Percentiles rank a stretch among this genome's conserved stretches.
These are phyloP conservation scores for Leptodermis oblonga DNA, from an alignment of 257 asterid species.

Conservation along the genomic window DNA sequence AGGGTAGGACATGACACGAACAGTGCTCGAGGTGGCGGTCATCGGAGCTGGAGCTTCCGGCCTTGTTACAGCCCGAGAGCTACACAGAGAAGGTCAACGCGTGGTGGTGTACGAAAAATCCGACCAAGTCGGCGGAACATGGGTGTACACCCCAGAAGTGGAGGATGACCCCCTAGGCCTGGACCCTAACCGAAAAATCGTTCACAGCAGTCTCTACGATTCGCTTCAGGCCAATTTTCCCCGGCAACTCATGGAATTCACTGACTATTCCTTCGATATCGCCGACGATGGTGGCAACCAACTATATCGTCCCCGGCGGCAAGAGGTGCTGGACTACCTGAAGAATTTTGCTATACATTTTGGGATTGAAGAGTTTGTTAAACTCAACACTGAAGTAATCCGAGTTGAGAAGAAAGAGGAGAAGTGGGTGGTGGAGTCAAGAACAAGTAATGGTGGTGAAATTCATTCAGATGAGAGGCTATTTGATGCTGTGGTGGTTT, in stretches of 20 bases:
- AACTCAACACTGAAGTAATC: no score
- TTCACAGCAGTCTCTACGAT: constrained; percentile 19
- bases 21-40: constrained; percentile 41
- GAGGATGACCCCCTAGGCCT: constrained; percentile 19
- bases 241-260: constrained; percentile 6
- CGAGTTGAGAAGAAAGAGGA: no score
- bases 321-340: constrained; percentile 21
- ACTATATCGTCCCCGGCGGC: constrained; percentile 1
- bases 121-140: constrained; percentile 18
- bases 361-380: constrained; percentile 35
- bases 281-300: neutral
- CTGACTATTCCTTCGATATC: constrained; percentile 14
- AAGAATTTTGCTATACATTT: constrained; percentile 34
- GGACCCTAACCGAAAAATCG: constrained; percentile 6
- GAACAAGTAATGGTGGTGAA: no score
- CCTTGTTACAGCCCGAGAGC: constrained; percentile 42
- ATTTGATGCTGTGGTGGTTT: no score
- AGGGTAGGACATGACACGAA: neutral
- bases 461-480: no score
- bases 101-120: no score
- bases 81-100: constrained; percentile 29
- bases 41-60: constrained; percentile 59
- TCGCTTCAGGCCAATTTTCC: constrained; percentile 18
- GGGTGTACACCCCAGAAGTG: constrained; percentile 8
- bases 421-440: no score